Percentiles rank a stretch among this genome's conserved stretches.
Conservation (phyloP, 768 basidiomycete genomes). For the Infundibulicybe gibba region DNA sequence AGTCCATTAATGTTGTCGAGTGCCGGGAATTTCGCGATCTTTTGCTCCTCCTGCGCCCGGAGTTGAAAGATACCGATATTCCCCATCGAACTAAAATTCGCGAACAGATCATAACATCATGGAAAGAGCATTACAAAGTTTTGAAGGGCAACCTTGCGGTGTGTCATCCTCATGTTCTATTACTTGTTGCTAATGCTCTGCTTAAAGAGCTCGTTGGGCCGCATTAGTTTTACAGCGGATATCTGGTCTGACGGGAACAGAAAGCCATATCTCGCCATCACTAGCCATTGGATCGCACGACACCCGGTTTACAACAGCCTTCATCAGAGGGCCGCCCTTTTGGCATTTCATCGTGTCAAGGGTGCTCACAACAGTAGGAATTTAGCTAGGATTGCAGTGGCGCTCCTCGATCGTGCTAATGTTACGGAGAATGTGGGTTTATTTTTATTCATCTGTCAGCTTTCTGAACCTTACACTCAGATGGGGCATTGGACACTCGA, state of each 20-base stretch:
- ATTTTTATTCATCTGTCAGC: too few species aligned
- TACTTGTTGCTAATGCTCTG: neutral
- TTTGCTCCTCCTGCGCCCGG: neutral
- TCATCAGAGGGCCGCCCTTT: constrained; percentile 3
- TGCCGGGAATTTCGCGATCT: neutral
- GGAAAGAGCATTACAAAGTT: constrained; percentile 14
- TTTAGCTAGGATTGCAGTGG: constrained; percentile 1
- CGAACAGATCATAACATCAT: constrained; percentile 14
- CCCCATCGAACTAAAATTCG: neutral
- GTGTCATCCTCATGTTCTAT: neutral
- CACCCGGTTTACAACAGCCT: neutral
- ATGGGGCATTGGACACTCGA: constrained; percentile 10
- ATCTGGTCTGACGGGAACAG: constrained; percentile 13
- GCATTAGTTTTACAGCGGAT: constrained; percentile 11
- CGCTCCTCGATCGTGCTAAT: constrained; percentile 1
- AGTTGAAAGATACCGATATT: neutral
- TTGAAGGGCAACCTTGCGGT: constrained; percentile 19
- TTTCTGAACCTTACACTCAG: neutral
- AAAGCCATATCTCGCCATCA: constrained; percentile 8
- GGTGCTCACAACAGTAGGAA: constrained; percentile 12
- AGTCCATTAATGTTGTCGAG: constrained; percentile 14
- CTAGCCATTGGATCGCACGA: constrained; percentile 13
- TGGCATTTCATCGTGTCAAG: constrained; percentile 12
- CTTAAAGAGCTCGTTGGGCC: constrained; percentile 6
- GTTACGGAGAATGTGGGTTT: neutral